Percentiles rank a stretch among this genome's conserved stretches.
Conservation (phyloP, 179 eudicot species). For the Dionaea muscipula region DNA sequence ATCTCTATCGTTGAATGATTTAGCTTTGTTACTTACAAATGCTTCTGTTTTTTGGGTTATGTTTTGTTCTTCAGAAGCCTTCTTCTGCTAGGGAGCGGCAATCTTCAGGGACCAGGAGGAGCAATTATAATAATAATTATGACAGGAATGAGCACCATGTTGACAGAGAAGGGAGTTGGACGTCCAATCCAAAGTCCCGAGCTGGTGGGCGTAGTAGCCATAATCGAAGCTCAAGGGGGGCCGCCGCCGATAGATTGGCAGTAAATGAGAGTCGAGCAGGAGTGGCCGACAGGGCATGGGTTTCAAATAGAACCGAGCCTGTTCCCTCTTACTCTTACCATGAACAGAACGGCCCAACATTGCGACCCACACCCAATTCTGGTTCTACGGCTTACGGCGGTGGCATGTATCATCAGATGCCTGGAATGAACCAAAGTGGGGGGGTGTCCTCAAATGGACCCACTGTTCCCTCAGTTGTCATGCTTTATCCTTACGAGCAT, state of each 20-base stretch:
- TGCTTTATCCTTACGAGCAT: conserved; percentile 62
- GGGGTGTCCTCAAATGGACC: conserved; percentile 48
- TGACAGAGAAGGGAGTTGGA: conserved; percentile 73
- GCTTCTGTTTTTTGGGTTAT: not conserved
- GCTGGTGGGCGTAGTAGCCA: conserved; percentile 36
- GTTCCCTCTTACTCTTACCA: conserved; percentile 34
- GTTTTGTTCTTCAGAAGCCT: conserved; percentile 38
- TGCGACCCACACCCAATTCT: conserved; percentile 30
- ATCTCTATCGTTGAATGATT: too few relatives aligned
- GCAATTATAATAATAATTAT: conserved; percentile 37
- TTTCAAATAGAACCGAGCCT: conserved; percentile 35
- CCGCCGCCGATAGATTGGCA: conserved; percentile 27
- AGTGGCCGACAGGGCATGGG: conserved; percentile 50
- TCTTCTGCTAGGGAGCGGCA: conserved; percentile 47
- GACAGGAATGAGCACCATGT: conserved; percentile 56
- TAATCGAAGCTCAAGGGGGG: conserved; percentile 40
- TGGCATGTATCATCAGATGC: conserved; percentile 46
- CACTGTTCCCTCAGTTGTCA: conserved; percentile 35
- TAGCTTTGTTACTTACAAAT: not conserved
- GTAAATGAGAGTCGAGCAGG: conserved; percentile 31
- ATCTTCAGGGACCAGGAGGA: conserved; percentile 56
- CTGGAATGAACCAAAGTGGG: conserved; percentile 35
- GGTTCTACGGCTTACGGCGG: conserved; percentile 38
- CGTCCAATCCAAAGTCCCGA: conserved; percentile 41
- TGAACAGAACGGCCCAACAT: conserved; percentile 42